Evolutionary conservation across 169 alveolate genomes (phyloP).

Genomic region (Blepharisma undulans): DNA sequence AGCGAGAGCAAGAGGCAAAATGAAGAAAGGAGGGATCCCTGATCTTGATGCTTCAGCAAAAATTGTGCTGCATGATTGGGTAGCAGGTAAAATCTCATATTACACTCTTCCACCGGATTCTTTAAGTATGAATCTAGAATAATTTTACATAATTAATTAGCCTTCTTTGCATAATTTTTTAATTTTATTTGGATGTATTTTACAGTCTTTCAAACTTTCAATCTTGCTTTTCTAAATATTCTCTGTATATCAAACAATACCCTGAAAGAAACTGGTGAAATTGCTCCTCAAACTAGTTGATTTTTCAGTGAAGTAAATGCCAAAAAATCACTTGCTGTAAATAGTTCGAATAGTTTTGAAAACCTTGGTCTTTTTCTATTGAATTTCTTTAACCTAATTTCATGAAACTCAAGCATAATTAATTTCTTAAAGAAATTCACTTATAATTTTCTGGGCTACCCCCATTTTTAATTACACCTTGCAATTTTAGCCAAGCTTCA

Average conservation of each 20-base stretch:
- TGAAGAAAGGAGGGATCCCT: slow-evolving; percentile 87
- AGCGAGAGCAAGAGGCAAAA: slow-evolving; percentile 80
- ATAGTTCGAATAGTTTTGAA: too few relatives aligned
- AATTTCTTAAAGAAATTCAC: background rate
- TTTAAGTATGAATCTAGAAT: background rate
- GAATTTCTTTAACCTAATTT: too few relatives aligned
- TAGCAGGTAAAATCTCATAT: slow-evolving; percentile 86
- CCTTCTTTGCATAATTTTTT: background rate
- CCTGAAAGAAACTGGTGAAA: too few relatives aligned
- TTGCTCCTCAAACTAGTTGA: too few relatives aligned
- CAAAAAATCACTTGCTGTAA: too few relatives aligned
- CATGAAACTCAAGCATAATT: background rate
- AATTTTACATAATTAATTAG: background rate
- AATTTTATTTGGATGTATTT: background rate
- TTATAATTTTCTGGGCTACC: background rate
- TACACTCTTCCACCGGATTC: slow-evolving; percentile 86
- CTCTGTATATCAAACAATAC: too few relatives aligned
- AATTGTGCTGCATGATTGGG: slow-evolving; percentile 89
- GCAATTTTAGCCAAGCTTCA: background rate
- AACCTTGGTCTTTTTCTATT: too few relatives aligned
- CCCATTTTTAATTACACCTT: background rate
- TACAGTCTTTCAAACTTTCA: too few relatives aligned
- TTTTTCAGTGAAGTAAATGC: too few relatives aligned
- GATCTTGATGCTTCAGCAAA: slow-evolving; percentile 90
- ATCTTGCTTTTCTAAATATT: too few relatives aligned